Evolutionary conservation across 1,284 basidiomycete species (phyloP), one percentile per base, ranked within the genome.

Genomic region (Ceratobasidium papillatum): DNA sequence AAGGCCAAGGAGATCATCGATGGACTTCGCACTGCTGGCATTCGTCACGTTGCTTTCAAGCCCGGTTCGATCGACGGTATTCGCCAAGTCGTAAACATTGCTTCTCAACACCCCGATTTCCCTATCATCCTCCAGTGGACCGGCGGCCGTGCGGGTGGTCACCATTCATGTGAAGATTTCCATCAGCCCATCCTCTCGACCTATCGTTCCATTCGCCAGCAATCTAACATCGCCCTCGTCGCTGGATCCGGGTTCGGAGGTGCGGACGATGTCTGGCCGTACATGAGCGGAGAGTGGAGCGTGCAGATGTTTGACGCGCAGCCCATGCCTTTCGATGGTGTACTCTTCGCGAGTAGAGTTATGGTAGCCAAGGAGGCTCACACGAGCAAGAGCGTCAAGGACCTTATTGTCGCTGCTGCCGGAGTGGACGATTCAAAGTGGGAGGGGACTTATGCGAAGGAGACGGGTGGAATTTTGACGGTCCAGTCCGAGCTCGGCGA

Each of bases 41-140:
- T 99, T 82, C 95, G 94, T 84, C 96, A 98, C 82, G 90, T 99
- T 78, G 88, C 96, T 0, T 98, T 98, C 90, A 99, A 99, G 86
- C 97, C 97, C 54, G 97, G 97, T 77, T 98, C 95, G 8, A 91
- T 97, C 74, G 96, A 99, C 78, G 97, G 97, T 77, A 97, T 99
- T 79, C 92, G 96, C 59, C 96, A 99, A 83, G 97, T 99, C 75
- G 88, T 98, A 83, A 96, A 92, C 85, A 99, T 99, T 80, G 97
- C 98, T 32, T 89, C 93, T 56, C 88, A 95, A 77, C 96, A 98
- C 84, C 94, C 96, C 54, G 91, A 95, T 83, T 99, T 94, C 88
- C 96, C 97, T n/a, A 91, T 99, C 84, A 95, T 99, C 83, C 86
- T 98, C 78, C 97, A 99, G 82, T 99, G 97, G 97, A 99, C 97